These are phyloP conservation scores for Aspergillus thermomutatus DNA, from an alignment of 2,329 filamentous ascomycete species.

Conservation along the genomic window DNA sequence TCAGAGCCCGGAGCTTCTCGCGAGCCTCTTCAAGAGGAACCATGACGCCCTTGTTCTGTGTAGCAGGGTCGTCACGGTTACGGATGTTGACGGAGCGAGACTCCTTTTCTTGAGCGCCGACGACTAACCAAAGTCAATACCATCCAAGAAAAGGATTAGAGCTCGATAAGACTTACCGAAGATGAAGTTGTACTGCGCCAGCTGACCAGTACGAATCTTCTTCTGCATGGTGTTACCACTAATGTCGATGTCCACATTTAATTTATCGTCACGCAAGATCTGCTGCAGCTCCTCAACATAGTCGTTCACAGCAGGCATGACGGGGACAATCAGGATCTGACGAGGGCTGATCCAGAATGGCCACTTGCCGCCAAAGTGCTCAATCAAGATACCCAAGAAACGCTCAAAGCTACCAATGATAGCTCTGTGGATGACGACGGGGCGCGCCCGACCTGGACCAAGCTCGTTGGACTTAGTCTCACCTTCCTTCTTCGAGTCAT, in stretches of 20 bases:
- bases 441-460: constrained; percentile 44
- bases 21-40: constrained; percentile 59
- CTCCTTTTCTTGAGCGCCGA: constrained; percentile 61
- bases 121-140: constrained; percentile 43
- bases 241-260: constrained; percentile 48
- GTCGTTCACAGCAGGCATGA: constrained; percentile 49
- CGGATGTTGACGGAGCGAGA: constrained; percentile 60
- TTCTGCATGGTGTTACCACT: constrained; percentile 50
- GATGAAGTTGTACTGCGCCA: constrained; percentile 51
- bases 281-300: constrained; percentile 47
- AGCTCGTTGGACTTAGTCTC: constrained; percentile 38
- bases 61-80: constrained; percentile 61
- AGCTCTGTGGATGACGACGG: constrained; percentile 51
- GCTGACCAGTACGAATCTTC: constrained; percentile 50
- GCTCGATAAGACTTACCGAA: constrained; percentile 37
- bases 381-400: constrained; percentile 49
- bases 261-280: constrained; percentile 43
- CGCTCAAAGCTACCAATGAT: constrained; percentile 51
- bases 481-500: constrained; percentile 45
- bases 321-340: constrained; percentile 49
- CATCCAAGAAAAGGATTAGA: background rate
- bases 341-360: constrained; percentile 52
- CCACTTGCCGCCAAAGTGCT: constrained; percentile 53
- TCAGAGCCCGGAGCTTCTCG: constrained; percentile 47
- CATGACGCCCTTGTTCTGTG: constrained; percentile 60